Evolutionary conservation across 2,329 filamentous ascomycete species (phyloP).

Genomic region (Ophiosphaerella narmari): DNA sequence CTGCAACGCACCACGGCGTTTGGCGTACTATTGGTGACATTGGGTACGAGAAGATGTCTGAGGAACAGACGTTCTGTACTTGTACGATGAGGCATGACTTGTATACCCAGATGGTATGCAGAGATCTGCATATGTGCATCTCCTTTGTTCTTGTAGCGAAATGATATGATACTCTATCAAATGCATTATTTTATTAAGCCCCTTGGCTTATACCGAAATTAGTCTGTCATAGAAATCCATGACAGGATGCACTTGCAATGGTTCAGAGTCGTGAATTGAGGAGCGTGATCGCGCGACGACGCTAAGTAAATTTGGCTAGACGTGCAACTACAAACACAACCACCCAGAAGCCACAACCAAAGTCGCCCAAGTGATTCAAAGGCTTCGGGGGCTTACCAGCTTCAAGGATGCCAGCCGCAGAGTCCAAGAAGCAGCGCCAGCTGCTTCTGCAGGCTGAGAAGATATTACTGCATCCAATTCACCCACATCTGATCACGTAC

Average conservation of each 20-base stretch:
- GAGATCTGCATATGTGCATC: background rate
- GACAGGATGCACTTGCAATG: background rate
- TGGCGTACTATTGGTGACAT: slow-evolving; percentile 7
- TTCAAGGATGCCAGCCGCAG: slow-evolving; percentile 9
- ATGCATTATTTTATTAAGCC: background rate
- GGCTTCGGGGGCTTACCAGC: slow-evolving; percentile 8
- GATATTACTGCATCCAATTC: slow-evolving; percentile 53
- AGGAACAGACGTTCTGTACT: slow-evolving; percentile 10
- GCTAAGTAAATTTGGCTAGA: slow-evolving; percentile 24
- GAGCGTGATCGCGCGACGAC: slow-evolving; percentile 33
- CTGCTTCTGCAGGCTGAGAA: slow-evolving; percentile 49
- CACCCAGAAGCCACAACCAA: slow-evolving; percentile 3
- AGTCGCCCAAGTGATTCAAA: background rate
- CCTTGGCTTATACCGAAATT: background rate
- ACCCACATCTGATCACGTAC: slow-evolving; percentile 67
- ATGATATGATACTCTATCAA: slow-evolving; percentile 3
- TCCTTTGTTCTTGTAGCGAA: background rate
- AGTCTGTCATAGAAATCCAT: background rate
- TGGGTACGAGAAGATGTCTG: slow-evolving; percentile 3
- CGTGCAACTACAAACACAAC: slow-evolving; percentile 24
- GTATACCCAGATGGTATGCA: slow-evolving; percentile 4
- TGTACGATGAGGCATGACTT: slow-evolving; percentile 8
- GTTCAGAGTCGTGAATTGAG: background rate
- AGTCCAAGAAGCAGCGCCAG: slow-evolving; percentile 10
- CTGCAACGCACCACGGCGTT: slow-evolving; percentile 17